Evolutionary conservation across 2,329 filamentous ascomycete genomes (phyloP).

Genomic region (Orbilia brochopaga): DNA sequence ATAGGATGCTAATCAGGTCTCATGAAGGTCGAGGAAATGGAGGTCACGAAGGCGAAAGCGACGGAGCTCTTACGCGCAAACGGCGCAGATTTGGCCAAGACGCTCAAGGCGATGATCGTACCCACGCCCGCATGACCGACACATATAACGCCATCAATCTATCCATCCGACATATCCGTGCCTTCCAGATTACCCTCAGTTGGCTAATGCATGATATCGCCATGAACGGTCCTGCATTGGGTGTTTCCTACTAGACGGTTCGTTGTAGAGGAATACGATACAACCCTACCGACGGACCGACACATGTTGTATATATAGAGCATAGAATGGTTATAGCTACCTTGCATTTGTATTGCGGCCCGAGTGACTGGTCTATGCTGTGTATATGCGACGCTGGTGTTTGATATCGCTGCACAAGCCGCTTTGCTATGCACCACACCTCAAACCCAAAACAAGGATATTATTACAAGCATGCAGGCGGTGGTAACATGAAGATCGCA

Average conservation of each 20-base stretch:
- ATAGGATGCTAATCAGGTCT: no score
- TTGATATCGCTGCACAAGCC: slow-evolving; percentile 36
- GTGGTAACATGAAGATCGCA: slow-evolving; percentile 17
- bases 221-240: no score
- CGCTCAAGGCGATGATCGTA: slow-evolving; percentile 68
- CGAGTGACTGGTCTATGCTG: slow-evolving; percentile 25
- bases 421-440: slow-evolving; percentile 10
- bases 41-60: slow-evolving; percentile 73
- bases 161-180: no score
- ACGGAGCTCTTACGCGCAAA: slow-evolving; percentile 75
- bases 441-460: slow-evolving; percentile 24
- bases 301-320: no score
- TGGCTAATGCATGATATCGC: no score
- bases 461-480: background rate
- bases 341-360: background rate
- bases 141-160: background rate
- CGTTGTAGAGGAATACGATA: no score
- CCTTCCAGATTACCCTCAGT: no score
- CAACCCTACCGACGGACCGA: no score
- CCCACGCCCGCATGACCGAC: slow-evolving; percentile 49
- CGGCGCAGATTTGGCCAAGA: slow-evolving; percentile 72
- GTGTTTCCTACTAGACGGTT: no score
- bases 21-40: slow-evolving; percentile 69
- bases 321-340: no score
- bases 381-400: background rate